These are phyloP conservation scores for Stagonosporopsis cucurbitacearum DNA, from an alignment of 2,329 filamentous ascomycete species.

Conservation along the genomic window DNA sequence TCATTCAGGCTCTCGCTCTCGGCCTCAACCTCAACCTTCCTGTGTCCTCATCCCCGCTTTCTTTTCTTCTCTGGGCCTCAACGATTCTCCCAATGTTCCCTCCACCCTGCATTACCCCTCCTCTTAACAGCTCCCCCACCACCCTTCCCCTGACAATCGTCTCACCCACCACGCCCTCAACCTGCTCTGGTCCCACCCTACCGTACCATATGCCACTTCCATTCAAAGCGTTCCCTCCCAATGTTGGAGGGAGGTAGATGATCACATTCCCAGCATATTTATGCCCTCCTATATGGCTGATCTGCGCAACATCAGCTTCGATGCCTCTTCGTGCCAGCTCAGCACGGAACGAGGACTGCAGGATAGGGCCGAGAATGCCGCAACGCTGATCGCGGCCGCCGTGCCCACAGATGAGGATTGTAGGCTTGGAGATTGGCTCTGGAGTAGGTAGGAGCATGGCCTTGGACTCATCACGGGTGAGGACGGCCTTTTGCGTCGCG, in stretches of 20 bases:
- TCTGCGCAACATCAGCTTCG: slow-evolving; percentile 68
- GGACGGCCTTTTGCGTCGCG: slow-evolving; percentile 55
- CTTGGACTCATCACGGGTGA: slow-evolving; percentile 57
- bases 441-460: slow-evolving; percentile 61
- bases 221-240: slow-evolving; percentile 61
- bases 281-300: slow-evolving; percentile 84
- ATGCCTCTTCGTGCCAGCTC: slow-evolving; percentile 61
- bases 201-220: slow-evolving; percentile 85
- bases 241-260: slow-evolving; percentile 71
- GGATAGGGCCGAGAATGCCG: slow-evolving; percentile 76
- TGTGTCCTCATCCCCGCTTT: slow-evolving; percentile 33
- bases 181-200: slow-evolving; percentile 74
- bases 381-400: slow-evolving; percentile 82
- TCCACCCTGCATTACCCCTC: slow-evolving; percentile 60
- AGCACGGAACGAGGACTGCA: slow-evolving; percentile 72
- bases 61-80: slow-evolving; percentile 41
- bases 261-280: slow-evolving; percentile 88
- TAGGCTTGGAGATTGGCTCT: slow-evolving; percentile 43
- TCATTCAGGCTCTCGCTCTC: slow-evolving; percentile 22
- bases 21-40: slow-evolving; percentile 30
- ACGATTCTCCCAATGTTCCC: slow-evolving; percentile 38
- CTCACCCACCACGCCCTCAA: slow-evolving; percentile 76
- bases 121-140: slow-evolving; percentile 74
- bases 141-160: slow-evolving; percentile 72
- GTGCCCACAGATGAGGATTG: slow-evolving; percentile 85